phyloP scores from a whole-genome alignment of 2,329 filamentous ascomycete species.

The Aspergillus ochraceoroseus region DNA sequence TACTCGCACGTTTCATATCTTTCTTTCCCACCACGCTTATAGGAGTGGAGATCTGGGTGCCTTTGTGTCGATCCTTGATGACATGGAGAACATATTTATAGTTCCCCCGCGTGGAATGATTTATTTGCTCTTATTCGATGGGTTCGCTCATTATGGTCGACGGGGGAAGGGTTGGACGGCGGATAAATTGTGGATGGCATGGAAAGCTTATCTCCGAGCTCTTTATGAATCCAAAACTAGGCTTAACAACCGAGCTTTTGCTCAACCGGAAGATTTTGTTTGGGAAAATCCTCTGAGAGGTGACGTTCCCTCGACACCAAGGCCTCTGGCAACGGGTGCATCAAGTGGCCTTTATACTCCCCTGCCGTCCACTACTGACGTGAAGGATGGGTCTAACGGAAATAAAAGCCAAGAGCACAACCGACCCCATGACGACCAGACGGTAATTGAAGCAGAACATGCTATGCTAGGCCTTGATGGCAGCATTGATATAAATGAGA shows the following conservation, averaged over 20 bases:
- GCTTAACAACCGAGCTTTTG: slow-evolving; percentile 19
- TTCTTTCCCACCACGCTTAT: slow-evolving; percentile 69
- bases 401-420: slow-evolving; percentile 9
- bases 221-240: slow-evolving; percentile 36
- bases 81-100: slow-evolving; percentile 66
- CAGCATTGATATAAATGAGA: slow-evolving; percentile 16
- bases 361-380: slow-evolving; percentile 20
- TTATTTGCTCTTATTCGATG: slow-evolving; percentile 76
- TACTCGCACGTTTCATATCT: slow-evolving; percentile 70
- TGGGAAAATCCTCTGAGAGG: slow-evolving; percentile 33
- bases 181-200: slow-evolving; percentile 62
- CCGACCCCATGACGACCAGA: slow-evolving; percentile 10
- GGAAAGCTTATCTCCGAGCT: slow-evolving; percentile 56
- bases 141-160: slow-evolving; percentile 70
- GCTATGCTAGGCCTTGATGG: slow-evolving; percentile 7
- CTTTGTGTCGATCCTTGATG: slow-evolving; percentile 66
- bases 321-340: slow-evolving; percentile 9
- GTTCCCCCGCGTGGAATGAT: slow-evolving; percentile 69
- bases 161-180: slow-evolving; percentile 66
- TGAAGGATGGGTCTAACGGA: slow-evolving; percentile 5
- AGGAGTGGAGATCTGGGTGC: slow-evolving; percentile 65
- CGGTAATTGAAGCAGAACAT: background rate
- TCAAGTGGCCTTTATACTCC: slow-evolving; percentile 25
- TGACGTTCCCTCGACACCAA: slow-evolving; percentile 7
- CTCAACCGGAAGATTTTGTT: slow-evolving; percentile 16